Base-by-base conservation (phyloP, 1,284 basidiomycete genomes). In the Moesziomyces sp. region DNA sequence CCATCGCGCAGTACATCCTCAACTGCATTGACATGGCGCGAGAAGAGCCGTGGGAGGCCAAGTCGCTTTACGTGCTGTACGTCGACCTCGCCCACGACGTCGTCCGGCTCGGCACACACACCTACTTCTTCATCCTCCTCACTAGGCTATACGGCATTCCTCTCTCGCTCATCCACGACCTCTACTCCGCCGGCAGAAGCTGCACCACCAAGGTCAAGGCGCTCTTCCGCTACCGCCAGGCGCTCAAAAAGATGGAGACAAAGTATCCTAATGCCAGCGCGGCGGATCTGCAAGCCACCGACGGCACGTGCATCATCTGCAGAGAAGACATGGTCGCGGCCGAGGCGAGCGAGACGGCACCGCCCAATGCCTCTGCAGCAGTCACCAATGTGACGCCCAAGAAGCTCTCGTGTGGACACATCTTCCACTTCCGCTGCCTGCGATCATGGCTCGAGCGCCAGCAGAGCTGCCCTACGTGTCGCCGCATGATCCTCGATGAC, bases 341-440 rank as follows among this genome's bases (percentile, higher is more conserved):
- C 2, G 33, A 48, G 19, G 23, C 51, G 6, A 57, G 38, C n/a
- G 46, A 9, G 13, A 43, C 33, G n/a, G 23, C n/a, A 23, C 38
- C 35, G 35, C 56, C 44, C 40, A 33, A 33, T 13, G 24, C 21
- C 10, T 38, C 26, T 10, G 46, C 47, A 21, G 46, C 30, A 11
- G 60, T 47, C 56, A 69, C 58, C 1, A 98, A 98, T 80, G 92
- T 92, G 61, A 96, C 94, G 8, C 96, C 96, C 5, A 99, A 98
- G 86, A 96, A 94, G 84, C 87, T 99, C 14, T 91, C 91, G 6
- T 99, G 97, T 85, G 94, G 94, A 0, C 97, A 99, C 84, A 91
- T 98, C 48, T 99, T 99, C 87, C 97, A 99, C 85, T 97, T 98
- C 85, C 91, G 97, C 81, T 99, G 97, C 84, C 88, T 99, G 52